Base-by-base conservation (phyloP, 306 rosid species). In the Dalbergia cochinchinensis region DNA sequence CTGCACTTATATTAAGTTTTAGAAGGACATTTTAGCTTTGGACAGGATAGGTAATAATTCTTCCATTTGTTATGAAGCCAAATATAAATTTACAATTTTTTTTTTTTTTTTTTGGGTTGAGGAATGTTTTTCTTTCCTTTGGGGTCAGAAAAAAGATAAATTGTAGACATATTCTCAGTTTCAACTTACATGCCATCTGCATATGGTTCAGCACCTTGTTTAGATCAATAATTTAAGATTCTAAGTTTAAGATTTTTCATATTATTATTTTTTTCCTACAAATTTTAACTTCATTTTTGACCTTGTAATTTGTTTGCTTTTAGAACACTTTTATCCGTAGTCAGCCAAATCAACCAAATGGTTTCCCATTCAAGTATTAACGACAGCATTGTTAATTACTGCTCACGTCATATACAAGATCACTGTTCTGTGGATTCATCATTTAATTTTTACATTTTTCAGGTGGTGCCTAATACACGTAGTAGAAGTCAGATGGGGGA, bases 401-500 rank as follows among this genome's bases (percentile, higher is more conserved):
- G 62, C 72, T 15, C 31, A 19, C 11, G 69, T 53, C 61, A 13
- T 34, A 19, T 34, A 26, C 42, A 1, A 70, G 19, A 69, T 42
- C 18, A 8, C 55, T 65, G 18, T 82, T 57, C 76, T 72, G 60
- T 79, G 53, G 50, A 82, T 48, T 65, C 83, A 51, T 79, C 67
- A 75, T 64, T 47, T 18, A 5, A 35, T 61, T 74, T 73, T 69
- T 31, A 65, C 68, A 37, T 74, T 45, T 74, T 82, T 73, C 91
- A 95, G 99, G 99, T 95, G 51, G 98, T 95, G 83, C 99, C 98
- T 51, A 90, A 93, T 74, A 82, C 96, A 8, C 92, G 98, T 47
- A 95, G 97, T 82, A 84, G 97, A 92, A 94, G 98, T 84, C 99
- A 95, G 88, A 95, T 95, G 99, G 99, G 99, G 48, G 99, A 95